These are phyloP conservation scores for Scheffersomyces insectosa DNA, from an alignment of 1,139 yeast genomes.

Conservation along the genomic window DNA sequence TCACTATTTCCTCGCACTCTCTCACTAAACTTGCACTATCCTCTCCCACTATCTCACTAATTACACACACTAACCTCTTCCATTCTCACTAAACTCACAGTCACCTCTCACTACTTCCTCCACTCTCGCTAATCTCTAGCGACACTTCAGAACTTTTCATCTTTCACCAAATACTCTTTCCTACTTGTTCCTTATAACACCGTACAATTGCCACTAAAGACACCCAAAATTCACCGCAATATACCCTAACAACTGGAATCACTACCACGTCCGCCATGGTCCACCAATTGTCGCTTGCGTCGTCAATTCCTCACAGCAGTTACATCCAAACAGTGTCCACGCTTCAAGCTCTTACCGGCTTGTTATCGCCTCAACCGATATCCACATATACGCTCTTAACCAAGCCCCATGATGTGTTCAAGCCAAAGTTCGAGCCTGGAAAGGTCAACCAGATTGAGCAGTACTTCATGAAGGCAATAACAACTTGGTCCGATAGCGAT, in stretches of 20 bases:
- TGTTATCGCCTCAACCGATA: constrained; percentile 37
- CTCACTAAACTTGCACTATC: no score
- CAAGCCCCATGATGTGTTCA: constrained; percentile 44
- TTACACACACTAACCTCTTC: no score
- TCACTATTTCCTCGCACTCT: no score
- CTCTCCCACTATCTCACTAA: no score
- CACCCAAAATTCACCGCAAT: no score
- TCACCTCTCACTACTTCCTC: no score
- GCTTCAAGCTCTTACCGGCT: constrained; percentile 47
- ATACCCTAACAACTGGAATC: no score
- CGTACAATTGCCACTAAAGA: no score
- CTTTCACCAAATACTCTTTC: background rate
- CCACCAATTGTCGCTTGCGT: constrained; percentile 44
- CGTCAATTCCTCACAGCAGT: constrained; percentile 42
- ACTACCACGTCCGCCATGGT: constrained; percentile 27
- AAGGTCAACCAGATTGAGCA: constrained; percentile 53
- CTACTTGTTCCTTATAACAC: no score
- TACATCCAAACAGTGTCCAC: constrained; percentile 47
- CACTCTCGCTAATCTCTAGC: no score
- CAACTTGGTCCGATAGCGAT: constrained; percentile 39
- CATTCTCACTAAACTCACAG: no score
- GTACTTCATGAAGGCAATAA: constrained; percentile 45
- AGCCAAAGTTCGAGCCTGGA: constrained; percentile 51
- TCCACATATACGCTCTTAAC: constrained; percentile 47
- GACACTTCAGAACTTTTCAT: background rate